phyloP scores from a whole-genome alignment of 805 yeast species.

The Wickerhamomyces alni region DNA sequence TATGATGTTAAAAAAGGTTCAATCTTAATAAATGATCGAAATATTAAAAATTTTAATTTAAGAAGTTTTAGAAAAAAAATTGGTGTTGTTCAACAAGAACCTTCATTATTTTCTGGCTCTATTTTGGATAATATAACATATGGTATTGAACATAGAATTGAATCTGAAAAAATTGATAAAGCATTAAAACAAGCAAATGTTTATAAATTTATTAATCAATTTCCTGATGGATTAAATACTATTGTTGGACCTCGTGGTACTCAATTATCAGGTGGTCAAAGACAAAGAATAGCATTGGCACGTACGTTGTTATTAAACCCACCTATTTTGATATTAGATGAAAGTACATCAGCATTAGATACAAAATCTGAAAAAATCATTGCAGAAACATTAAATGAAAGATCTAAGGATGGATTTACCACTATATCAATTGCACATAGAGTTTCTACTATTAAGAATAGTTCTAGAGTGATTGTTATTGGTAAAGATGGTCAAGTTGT shows the following conservation, averaged over 20 bases:
- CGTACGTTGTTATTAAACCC: constrained; percentile 80
- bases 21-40: constrained; percentile 57
- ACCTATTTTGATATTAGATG: constrained; percentile 77
- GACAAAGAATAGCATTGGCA: constrained; percentile 88
- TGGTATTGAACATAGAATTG: constrained; percentile 53
- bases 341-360: constrained; percentile 92
- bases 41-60: constrained; percentile 59
- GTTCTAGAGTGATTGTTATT: constrained; percentile 75
- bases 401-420: constrained; percentile 56
- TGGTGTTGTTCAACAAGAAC: constrained; percentile 94
- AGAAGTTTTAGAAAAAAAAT: constrained; percentile 65
- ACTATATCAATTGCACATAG: constrained; percentile 90
- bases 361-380: constrained; percentile 84
- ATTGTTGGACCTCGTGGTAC: constrained; percentile 82
- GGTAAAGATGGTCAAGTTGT: constrained; percentile 68
- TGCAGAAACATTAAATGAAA: constrained; percentile 56
- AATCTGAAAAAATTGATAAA: too few species aligned
- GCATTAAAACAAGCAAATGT: constrained; percentile 76
- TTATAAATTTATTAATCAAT: constrained; percentile 54
- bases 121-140: constrained; percentile 78
- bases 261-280: constrained; percentile 92
- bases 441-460: constrained; percentile 77
- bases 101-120: constrained; percentile 81
- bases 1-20: constrained; percentile 72
- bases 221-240: constrained; percentile 82